A percentile compares a stretch with the other conserved stretches of the same genome.
Conservation (phyloP, 2,329 filamentous ascomycete species). For the Colletotrichum destructivum region DNA sequence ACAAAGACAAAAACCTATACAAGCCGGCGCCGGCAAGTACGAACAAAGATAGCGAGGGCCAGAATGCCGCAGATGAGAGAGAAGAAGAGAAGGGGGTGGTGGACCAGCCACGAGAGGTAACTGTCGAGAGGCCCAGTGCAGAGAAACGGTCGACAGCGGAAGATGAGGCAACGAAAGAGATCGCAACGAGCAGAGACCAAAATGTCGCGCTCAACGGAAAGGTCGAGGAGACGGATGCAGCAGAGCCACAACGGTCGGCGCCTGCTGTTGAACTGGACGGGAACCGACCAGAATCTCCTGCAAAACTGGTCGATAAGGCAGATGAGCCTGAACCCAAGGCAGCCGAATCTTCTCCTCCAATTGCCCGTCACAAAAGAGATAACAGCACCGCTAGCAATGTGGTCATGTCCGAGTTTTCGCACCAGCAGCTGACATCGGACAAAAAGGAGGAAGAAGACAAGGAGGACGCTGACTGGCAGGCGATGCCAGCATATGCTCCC, state of each 20-base stretch:
- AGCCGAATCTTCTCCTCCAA: slow-evolving; percentile 12
- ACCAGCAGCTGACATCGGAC: slow-evolving; percentile 80
- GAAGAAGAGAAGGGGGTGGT: neutral
- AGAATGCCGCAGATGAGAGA: neutral
- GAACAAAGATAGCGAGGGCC: slow-evolving; percentile 19
- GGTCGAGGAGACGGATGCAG: neutral
- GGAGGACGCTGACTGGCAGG: slow-evolving; percentile 86
- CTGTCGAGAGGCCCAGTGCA: neutral
- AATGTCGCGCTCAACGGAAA: neutral
- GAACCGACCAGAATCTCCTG: slow-evolving; percentile 23
- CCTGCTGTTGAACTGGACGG: slow-evolving; percentile 3
- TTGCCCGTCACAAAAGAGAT: slow-evolving; percentile 47
- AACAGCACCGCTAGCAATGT: slow-evolving; percentile 56
- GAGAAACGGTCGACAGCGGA: neutral
- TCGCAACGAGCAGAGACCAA: neutral
- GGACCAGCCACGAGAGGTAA: slow-evolving; percentile 3
- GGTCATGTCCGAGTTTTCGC: slow-evolving; percentile 87
- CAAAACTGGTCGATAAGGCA: slow-evolving; percentile 35
- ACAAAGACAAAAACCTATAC: slow-evolving; percentile 26
- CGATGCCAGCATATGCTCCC: slow-evolving; percentile 92
- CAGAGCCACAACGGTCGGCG: neutral
- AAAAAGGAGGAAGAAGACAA: slow-evolving; percentile 66
- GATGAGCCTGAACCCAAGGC: slow-evolving; percentile 39
- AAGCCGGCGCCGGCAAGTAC: slow-evolving; percentile 9
- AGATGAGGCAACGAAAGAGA: neutral